Base-by-base conservation (phyloP, 192 early-diverging fungal genomes). In the Cladochytrium replicatum region DNA sequence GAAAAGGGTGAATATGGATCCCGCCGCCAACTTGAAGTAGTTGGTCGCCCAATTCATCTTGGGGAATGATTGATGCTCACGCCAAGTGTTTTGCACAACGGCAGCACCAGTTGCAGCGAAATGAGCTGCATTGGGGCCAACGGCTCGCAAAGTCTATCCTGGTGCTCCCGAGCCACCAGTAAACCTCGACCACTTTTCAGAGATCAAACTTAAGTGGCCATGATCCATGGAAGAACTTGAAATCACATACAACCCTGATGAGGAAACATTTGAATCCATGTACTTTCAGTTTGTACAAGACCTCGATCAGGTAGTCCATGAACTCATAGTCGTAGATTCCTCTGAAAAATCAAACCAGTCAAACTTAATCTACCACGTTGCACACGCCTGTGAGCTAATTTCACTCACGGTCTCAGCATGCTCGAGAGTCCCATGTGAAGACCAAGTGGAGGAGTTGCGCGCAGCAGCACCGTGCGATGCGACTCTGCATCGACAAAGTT, bases 221-320 rank as follows among this genome's bases (percentile, higher is more conserved):
- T 11, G 11, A 37, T 11, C 11, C 13, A 26, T 44, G n/a, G n/a
- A n/a, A 13, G 34, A 13, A 13, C 17, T 13, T 37, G 17, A 44
- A 44, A 6, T 41, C 48, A 55, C 63, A 74, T 68, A 17, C 69
- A 69, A 57, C 83, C 81, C 54, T 83, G 81, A 57, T 83, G 81
- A 7, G 81, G 81, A 83, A 74, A 43, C 80, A 82, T 41, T 72
- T 67, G 41, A 83, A 64, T 7, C 78, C 81, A 61, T 82, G 77
- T 13, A 64, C 55, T 42, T 74, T 67, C 73, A 78, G 74, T 8
- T 80, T 58, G 17, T 62, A 61, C 15, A 84, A 71, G 6, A 83
- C 48, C 40, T 68, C 58, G 3, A 78, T 50, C 24, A 83, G 32
- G 32, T 80, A 83, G 27, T 76, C 77, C 44, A 83, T 83, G 34